Base-by-base conservation (phyloP, 228 moss, liverwort and hornwort species). In the Sphagnum magellanicum region DNA sequence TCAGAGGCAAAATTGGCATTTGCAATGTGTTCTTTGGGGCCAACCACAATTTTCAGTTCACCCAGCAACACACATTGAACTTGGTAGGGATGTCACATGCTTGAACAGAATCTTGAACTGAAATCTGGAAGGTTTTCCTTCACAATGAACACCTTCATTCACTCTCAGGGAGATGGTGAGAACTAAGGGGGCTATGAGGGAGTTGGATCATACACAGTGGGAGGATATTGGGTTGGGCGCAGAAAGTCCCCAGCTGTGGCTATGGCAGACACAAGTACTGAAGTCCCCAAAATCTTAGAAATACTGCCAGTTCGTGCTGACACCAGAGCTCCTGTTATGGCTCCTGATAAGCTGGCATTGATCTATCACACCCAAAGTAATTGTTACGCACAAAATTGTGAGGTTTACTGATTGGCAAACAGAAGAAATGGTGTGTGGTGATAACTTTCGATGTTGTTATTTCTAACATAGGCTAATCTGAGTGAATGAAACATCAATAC, bases 321-420 rank as follows among this genome's bases (percentile, higher is more conserved):
- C 50, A 84, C 84, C 64, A 98, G 79, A 17, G 94, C 98, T 69
- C 98, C 94, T 8, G 94, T 94, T 47, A 92, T 86, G 15, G 98
- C 98, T 53, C 94, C 98, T 71, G 94, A 84, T 79, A 94, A 81
- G 68, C 85, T 81, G 51, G 98, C 98, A 73, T 98, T 98, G 76
- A 90, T 74, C 98, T 98, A 85, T 72, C 69, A 69, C 51, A 32
- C 69, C 16, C 5, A 77, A 78, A 13, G 64, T 14, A 55, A 69
- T 52, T 47, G 46, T 66, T 46, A 70, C 32, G 3, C 32, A 3
- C 32, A 32, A 64, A 32, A 2, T 32, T 32, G 32, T 32, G 32
- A 32, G 32, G 32, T 32, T 32, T 32, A 32, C 32, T 32, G 32
- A 3, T 32, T 32, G 32, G 32, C 63, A 17, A 10, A 9, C 10